phyloP scores from a whole-genome alignment of 2,329 filamentous ascomycete genomes.

The Cytospora schulzeri region DNA sequence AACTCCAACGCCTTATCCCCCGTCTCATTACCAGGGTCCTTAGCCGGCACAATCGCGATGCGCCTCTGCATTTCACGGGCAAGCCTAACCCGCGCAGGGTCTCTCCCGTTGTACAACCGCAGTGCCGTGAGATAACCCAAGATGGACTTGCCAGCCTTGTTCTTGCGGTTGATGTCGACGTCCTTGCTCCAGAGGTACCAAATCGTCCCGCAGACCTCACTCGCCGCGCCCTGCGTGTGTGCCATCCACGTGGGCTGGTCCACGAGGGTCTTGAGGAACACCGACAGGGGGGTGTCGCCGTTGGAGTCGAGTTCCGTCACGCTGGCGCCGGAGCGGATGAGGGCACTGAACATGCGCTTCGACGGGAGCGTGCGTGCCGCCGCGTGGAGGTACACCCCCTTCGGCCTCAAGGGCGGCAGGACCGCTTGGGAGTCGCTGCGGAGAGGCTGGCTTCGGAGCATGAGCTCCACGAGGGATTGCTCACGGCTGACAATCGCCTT shows the following conservation, averaged over 20 bases:
- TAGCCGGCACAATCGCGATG: slow-evolving; percentile 6
- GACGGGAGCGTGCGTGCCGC: slow-evolving; percentile 7
- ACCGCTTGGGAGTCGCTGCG: slow-evolving; percentile 4
- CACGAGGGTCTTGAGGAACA: slow-evolving; percentile 15
- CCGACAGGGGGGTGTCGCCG: slow-evolving; percentile 13
- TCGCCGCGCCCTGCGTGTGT: not conserved
- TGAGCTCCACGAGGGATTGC: not conserved
- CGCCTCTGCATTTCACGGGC: not conserved
- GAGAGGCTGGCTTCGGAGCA: slow-evolving; percentile 9
- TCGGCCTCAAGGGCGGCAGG: not conserved
- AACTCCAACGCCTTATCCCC: slow-evolving; percentile 14
- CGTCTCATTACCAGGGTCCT: not conserved
- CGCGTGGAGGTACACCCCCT: slow-evolving; percentile 18
- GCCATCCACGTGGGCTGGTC: slow-evolving; percentile 6
- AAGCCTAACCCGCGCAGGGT: not conserved
- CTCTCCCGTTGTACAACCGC: not conserved
- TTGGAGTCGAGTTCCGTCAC: slow-evolving; percentile 16
- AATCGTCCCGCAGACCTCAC: not conserved
- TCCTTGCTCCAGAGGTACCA: slow-evolving; percentile 23
- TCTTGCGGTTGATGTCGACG: slow-evolving; percentile 15
- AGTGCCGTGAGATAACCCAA: slow-evolving; percentile 10
- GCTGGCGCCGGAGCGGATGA: slow-evolving; percentile 15
- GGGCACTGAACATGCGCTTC: slow-evolving; percentile 13
- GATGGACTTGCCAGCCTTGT: slow-evolving; percentile 19
- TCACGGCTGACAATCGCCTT: slow-evolving; percentile 1